Conservation (phyloP, 2,329 filamentous ascomycete species). For the Kalmusia sp. region DNA sequence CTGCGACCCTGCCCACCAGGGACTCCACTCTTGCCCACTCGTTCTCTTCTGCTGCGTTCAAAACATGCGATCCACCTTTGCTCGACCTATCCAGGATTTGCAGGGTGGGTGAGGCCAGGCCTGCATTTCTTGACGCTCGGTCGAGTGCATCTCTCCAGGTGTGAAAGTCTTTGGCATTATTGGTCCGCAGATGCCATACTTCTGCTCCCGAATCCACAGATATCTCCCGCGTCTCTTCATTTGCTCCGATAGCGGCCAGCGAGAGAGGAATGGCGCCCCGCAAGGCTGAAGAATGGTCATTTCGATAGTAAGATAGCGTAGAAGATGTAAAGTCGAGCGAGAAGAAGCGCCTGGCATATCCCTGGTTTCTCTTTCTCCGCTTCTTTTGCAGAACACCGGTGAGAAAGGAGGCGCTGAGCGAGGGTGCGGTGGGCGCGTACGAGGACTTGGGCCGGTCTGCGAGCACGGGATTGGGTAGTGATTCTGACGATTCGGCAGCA, state of each 20-base stretch:
- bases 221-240: slow-evolving; percentile 87
- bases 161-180: slow-evolving; percentile 82
- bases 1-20: slow-evolving; percentile 84
- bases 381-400: slow-evolving; percentile 88
- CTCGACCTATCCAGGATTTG: slow-evolving; percentile 34
- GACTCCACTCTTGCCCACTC: slow-evolving; percentile 90
- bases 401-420: slow-evolving; percentile 66
- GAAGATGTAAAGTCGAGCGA: slow-evolving; percentile 94
- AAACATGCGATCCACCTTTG: slow-evolving; percentile 23
- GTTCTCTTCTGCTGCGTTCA: slow-evolving; percentile 67
- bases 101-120: slow-evolving; percentile 36
- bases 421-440: slow-evolving; percentile 28
- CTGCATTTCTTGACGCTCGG: slow-evolving; percentile 70
- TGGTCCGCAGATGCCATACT: slow-evolving; percentile 91
- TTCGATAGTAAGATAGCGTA: slow-evolving; percentile 95
- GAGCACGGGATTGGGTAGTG: slow-evolving; percentile 46
- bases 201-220: slow-evolving; percentile 97
- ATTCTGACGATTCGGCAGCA: slow-evolving; percentile 58
- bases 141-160: slow-evolving; percentile 89
- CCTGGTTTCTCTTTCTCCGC: slow-evolving; percentile 90
- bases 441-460: slow-evolving; percentile 52
- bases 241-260: slow-evolving; percentile 87
- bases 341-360: slow-evolving; percentile 92
- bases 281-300: slow-evolving; percentile 88
- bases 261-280: slow-evolving; percentile 92